Evolutionary conservation across 495 filamentous ascomycete genomes (phyloP), one percentile per base, ranked within the genome.

Genomic region (Annulohypoxylon bovei): DNA sequence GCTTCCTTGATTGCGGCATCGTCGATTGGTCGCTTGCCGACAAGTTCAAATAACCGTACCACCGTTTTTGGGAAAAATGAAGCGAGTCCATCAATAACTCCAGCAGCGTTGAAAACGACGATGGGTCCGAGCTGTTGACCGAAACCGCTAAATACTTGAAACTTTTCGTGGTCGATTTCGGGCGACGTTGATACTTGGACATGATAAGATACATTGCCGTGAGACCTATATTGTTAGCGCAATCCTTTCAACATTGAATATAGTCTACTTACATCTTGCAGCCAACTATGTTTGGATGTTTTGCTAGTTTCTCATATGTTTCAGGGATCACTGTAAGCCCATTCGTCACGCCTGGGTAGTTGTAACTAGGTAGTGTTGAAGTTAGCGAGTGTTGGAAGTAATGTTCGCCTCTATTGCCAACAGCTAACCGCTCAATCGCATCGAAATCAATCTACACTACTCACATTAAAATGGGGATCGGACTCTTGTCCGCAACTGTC

Each of bases 331-430:
- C 78, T 22, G 77, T 75, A 39, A 89, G 77, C 39, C 83, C 81
- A 72, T 90, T 90, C 0, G 84, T 87, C 2, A 90, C 88, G 9
- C 84, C 86, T 0, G 88, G 88, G 68, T 89, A 90, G 72, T 90
- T 86, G 74, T 90, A 90, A 40, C 84, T 87, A 47, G n/a, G n/a
- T n/a, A n/a, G 20, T 28, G 27, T 35, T 23, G 16, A 49, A 6
- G 22, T 57, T 27, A 57, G 54, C 28, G 6, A 7, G 14, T 14
- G 46, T 18, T 12, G 25, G 5, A 22, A 55, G 18, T 18, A n/a
- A n/a, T n/a, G n/a, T n/a, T n/a, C n/a, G n/a, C n/a, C n/a, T 53
- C 4, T 35, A 37, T 37, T 9, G 20, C 30, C 3, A 20, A 44
- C 4, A 18, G 4, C 4, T 8, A 14, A 40, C 14, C 14, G 39